Conservation (phyloP, 345 rosid genomes). For the Eucalyptus decipiens region DNA sequence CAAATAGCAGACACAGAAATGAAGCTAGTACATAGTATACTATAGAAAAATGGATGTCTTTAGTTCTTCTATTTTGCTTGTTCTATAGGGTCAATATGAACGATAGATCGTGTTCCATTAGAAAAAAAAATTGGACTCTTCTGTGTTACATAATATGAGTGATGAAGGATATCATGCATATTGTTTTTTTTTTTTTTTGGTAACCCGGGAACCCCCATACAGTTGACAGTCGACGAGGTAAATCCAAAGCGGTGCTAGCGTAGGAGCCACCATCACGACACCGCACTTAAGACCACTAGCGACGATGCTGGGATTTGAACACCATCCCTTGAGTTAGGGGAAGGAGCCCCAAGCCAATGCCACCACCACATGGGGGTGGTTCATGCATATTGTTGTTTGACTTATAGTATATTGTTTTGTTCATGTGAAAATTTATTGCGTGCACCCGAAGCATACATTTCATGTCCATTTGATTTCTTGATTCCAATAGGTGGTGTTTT, state of each 20-base stretch:
- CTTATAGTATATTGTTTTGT: not conserved
- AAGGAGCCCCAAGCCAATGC: too few species aligned
- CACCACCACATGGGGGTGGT: too few species aligned
- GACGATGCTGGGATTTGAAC: too few species aligned
- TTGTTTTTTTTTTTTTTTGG: too few species aligned
- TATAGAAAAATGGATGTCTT: not conserved
- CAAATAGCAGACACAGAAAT: not conserved
- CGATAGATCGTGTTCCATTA: too few species aligned
- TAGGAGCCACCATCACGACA: too few species aligned
- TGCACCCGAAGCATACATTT: not conserved
- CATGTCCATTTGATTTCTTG: not conserved
- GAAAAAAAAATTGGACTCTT: too few species aligned
- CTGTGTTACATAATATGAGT: not conserved
- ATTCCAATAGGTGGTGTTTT: not conserved
- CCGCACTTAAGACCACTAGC: too few species aligned
- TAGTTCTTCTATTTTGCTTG: not conserved
- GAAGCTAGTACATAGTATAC: not conserved
- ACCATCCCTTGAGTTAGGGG: too few species aligned
- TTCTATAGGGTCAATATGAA: not conserved
- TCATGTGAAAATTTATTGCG: not conserved
- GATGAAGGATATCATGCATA: not conserved
- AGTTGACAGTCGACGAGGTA: too few species aligned
- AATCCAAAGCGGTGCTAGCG: too few species aligned
- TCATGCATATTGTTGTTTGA: not conserved
- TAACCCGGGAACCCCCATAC: too few species aligned